phyloP scores from a whole-genome alignment of 805 yeast genomes.

The Yarrowia sp. region DNA sequence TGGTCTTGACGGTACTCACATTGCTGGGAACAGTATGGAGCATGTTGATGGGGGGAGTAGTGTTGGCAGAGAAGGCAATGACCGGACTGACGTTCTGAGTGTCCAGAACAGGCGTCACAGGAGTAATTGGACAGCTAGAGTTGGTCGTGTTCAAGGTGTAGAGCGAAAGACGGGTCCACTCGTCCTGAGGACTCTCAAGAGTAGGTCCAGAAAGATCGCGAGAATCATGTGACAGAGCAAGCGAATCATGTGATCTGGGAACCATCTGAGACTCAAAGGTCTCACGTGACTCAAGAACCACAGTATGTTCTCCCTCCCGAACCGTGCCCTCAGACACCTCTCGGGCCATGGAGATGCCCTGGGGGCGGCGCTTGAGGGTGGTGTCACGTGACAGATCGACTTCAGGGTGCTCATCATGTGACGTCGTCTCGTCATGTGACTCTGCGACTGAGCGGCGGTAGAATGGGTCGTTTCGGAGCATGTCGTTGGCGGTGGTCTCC shows the following conservation, averaged over 20 bases:
- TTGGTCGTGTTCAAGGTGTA: slow-evolving; percentile 10
- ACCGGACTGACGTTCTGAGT: background rate
- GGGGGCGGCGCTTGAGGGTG: background rate
- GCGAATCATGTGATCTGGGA: background rate
- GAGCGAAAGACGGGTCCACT: background rate
- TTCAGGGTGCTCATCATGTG: too few species aligned
- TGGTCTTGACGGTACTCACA: background rate
- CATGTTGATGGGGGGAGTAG: slow-evolving; percentile 19
- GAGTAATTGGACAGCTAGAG: slow-evolving; percentile 8
- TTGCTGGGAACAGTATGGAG: background rate
- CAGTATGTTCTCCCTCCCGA: background rate
- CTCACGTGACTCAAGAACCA: background rate
- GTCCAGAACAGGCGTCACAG: background rate
- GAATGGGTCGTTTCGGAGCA: background rate
- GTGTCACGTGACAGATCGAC: background rate
- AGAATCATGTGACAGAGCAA: background rate
- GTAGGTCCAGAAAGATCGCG: too few species aligned
- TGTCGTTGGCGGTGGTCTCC: background rate
- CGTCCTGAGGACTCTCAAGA: background rate
- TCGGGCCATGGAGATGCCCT: background rate
- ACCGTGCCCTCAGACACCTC: background rate
- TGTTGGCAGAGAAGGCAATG: slow-evolving; percentile 1
- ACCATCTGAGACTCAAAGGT: background rate
- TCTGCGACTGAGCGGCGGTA: background rate
- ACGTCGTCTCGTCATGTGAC: too few species aligned